Base-by-base conservation (phyloP, 1,284 basidiomycete genomes). In the Pyrrhoderma lamaoense region DNA sequence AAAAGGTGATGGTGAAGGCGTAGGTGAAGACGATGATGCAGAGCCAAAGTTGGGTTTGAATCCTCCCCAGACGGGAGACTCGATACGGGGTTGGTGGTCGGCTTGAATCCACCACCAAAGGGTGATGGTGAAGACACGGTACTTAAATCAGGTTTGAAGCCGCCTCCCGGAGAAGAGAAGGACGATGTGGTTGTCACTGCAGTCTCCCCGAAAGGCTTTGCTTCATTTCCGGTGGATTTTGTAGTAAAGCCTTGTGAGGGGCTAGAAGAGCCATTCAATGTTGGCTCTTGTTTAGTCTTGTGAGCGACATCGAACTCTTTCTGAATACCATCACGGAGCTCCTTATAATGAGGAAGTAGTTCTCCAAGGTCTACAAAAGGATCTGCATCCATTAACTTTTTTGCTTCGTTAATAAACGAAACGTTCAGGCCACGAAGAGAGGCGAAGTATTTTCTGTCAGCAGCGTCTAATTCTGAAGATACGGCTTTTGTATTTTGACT, bases 371-470 rank as follows among this genome's bases (percentile, higher is more conserved):
- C 82, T n/a, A 71, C 64, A 64, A 93, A 93, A 1, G 87, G 82
- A 64, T 94, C 89, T 8, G 74, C 68, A 25, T 87, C 80, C 18
- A 91, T 66, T 3, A 78, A 75, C 47, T 77, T 74, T 11, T 77
- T 73, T 43, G 92, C 67, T 27, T 80, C 76, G 3, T 77, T 70
- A 27, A 88, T 61, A 59, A 93, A 72, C 0, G 88, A 85, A 18
- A 78, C 66, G 62, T 94, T 94, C 42, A 94, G 74, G 9, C 90
- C 90, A 16, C 91, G 82, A 16, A 94, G 72, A 5, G 81, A 78
- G 36, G 73, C 80, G 67, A 81, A 90, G 65, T 89, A 93, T 39
- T 73, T 68, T 2, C 73, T 56, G 14, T 70, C 70, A 18, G 69
- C 67, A 22, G 49, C 47, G n/a, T 39, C 38, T 21, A 35, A 31